Evolutionary conservation across 768 basidiomycete genomes (phyloP).

Genomic region (Trametes sanguinea): DNA sequence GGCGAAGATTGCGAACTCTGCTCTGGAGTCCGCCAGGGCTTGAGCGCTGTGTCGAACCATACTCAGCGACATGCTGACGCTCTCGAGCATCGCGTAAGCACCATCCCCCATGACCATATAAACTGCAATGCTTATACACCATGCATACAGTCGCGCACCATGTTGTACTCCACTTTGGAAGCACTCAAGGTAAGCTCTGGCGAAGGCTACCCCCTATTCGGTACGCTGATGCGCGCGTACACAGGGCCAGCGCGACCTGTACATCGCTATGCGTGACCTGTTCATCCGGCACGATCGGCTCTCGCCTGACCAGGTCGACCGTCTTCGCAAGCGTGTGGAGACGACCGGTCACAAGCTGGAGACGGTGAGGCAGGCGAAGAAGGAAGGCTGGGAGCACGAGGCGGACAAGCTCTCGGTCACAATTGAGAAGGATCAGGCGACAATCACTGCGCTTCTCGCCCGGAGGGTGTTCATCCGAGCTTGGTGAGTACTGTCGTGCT

Average conservation of each 20-base stretch:
- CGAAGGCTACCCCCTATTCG: no score
- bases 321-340: constrained; percentile 85
- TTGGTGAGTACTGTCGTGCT: constrained; percentile 51
- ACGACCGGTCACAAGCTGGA: constrained; percentile 75
- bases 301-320: constrained; percentile 85
- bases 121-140: neutral
- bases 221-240: neutral
- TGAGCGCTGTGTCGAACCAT: constrained; percentile 67
- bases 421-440: constrained; percentile 86
- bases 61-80: constrained; percentile 72
- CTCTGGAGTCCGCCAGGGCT: constrained; percentile 71
- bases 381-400: constrained; percentile 86
- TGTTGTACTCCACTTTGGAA: constrained; percentile 73
- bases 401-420: constrained; percentile 69
- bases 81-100: constrained; percentile 68
- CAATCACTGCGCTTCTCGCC: constrained; percentile 71
- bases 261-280: constrained; percentile 83
- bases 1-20: constrained; percentile 82
- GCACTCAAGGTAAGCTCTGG: constrained; percentile 61
- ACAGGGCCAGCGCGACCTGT: constrained; percentile 80
- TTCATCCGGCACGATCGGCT: constrained; percentile 88
- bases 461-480: constrained; percentile 86
- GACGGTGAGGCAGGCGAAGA: constrained; percentile 63
- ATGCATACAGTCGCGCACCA: constrained; percentile 52
- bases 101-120: neutral